Conservation (phyloP, 2,329 filamentous ascomycete species). For the Colletotrichum plurivorum region DNA sequence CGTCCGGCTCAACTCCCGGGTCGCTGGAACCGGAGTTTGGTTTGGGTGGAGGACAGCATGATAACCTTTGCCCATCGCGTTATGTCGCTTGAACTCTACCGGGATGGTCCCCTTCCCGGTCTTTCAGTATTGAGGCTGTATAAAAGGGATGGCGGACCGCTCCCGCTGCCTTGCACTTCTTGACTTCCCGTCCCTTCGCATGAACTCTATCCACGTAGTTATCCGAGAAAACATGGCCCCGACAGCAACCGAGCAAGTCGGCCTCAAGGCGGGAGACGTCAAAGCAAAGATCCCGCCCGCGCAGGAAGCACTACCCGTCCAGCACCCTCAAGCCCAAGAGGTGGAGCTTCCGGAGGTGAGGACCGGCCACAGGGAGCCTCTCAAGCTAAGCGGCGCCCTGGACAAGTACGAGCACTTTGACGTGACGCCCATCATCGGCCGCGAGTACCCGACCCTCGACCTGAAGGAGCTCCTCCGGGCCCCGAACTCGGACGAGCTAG, state of each 20-base stretch:
- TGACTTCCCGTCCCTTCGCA: neutral
- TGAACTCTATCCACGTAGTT: neutral
- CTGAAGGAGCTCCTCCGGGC: slow-evolving; percentile 73
- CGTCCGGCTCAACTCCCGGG: neutral
- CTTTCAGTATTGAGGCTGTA: slow-evolving; percentile 9
- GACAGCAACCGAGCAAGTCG: slow-evolving; percentile 31
- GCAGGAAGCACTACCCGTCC: slow-evolving; percentile 13
- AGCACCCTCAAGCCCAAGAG: slow-evolving; percentile 16
- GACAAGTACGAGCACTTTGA: slow-evolving; percentile 70
- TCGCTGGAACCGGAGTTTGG: slow-evolving; percentile 12
- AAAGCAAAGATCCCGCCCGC: slow-evolving; percentile 11
- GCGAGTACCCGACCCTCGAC: slow-evolving; percentile 71
- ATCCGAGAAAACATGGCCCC: slow-evolving; percentile 33
- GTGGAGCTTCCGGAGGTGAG: slow-evolving; percentile 30
- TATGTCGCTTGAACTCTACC: slow-evolving; percentile 17
- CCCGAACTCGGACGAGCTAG: slow-evolving; percentile 72
- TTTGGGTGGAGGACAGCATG: neutral
- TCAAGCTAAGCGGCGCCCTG: slow-evolving; percentile 65
- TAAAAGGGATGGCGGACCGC: slow-evolving; percentile 8
- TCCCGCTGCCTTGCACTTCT: neutral
- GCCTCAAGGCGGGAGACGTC: slow-evolving; percentile 13
- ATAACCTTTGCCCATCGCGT: slow-evolving; percentile 13
- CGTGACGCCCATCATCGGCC: slow-evolving; percentile 73
- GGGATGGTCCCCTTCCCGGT: neutral
- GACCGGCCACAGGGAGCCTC: slow-evolving; percentile 50